Conservation (phyloP, 2,329 filamentous ascomycete species). For the Harringtonia aguacate region DNA sequence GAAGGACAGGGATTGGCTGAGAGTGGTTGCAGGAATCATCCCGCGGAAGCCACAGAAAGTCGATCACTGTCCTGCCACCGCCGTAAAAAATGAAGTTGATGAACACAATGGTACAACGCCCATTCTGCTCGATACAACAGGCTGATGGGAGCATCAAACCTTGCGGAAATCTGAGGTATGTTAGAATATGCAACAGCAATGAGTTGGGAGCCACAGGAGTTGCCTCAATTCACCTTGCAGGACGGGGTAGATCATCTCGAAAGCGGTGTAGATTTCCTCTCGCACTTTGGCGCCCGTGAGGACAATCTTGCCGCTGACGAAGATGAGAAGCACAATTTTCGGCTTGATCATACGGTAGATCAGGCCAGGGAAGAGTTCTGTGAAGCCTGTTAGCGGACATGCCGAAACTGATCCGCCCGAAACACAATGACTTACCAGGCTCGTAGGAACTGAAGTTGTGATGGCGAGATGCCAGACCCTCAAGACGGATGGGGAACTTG, state of each 20-base stretch:
- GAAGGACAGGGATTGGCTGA: no score
- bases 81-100: neutral
- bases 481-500: slow-evolving; percentile 96
- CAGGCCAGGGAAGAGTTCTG: slow-evolving; percentile 90
- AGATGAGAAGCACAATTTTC: slow-evolving; percentile 98
- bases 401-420: neutral
- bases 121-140: neutral
- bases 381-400: no score
- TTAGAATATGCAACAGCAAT: slow-evolving; percentile 6
- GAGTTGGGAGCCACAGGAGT: slow-evolving; percentile 15
- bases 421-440: slow-evolving; percentile 31
- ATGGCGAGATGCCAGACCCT: slow-evolving; percentile 94
- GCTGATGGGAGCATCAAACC: slow-evolving; percentile 26
- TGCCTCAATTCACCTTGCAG: slow-evolving; percentile 54
- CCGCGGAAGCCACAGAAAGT: no score
- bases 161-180: slow-evolving; percentile 43
- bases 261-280: slow-evolving; percentile 95
- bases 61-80: no score
- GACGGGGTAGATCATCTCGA: slow-evolving; percentile 96
- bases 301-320: slow-evolving; percentile 97
- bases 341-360: slow-evolving; percentile 99
- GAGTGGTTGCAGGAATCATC: no score
- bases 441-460: slow-evolving; percentile 99
- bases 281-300: slow-evolving; percentile 95
- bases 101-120: slow-evolving; percentile 8